Conservation (phyloP, 1,139 yeast species). For the Kurtzmaniella quercitrusa region DNA sequence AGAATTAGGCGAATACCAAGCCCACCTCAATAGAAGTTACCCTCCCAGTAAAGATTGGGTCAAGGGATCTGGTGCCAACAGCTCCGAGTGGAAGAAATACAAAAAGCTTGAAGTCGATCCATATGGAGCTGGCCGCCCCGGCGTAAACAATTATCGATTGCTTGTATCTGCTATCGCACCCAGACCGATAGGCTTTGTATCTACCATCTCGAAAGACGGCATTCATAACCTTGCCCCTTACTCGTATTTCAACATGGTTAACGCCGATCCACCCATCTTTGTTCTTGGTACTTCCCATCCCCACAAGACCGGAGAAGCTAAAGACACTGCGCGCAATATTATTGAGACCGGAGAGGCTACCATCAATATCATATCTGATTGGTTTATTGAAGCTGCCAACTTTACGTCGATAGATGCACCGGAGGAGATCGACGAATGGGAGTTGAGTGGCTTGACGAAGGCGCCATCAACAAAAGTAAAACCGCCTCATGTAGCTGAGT, state of each 20-base stretch:
- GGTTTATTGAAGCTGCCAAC: conserved; percentile 65
- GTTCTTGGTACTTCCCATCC: conserved; percentile 46
- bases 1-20: too few relatives aligned
- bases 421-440: conserved; percentile 50
- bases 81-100: conserved; percentile 38
- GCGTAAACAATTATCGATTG: conserved; percentile 46
- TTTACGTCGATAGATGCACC: conserved; percentile 48
- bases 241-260: too few relatives aligned
- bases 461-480: conserved; percentile 39
- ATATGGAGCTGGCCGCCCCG: conserved; percentile 33
- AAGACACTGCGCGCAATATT: conserved; percentile 49
- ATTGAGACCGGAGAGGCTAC: conserved; percentile 51
- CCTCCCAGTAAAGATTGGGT: conserved; percentile 28
- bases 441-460: conserved; percentile 51
- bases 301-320: conserved; percentile 30
- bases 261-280: conserved; percentile 62
- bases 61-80: conserved; percentile 48
- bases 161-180: conserved; percentile 51
- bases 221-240: conserved; percentile 51
- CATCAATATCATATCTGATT: conserved; percentile 57
- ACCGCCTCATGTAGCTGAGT: conserved; percentile 57
- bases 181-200: conserved; percentile 56
- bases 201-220: conserved; percentile 44
- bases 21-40: too few relatives aligned
- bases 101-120: conserved; percentile 50